phyloP scores from a whole-genome alignment of 192 early-diverging fungal genomes.

The Coemansia sp. region DNA sequence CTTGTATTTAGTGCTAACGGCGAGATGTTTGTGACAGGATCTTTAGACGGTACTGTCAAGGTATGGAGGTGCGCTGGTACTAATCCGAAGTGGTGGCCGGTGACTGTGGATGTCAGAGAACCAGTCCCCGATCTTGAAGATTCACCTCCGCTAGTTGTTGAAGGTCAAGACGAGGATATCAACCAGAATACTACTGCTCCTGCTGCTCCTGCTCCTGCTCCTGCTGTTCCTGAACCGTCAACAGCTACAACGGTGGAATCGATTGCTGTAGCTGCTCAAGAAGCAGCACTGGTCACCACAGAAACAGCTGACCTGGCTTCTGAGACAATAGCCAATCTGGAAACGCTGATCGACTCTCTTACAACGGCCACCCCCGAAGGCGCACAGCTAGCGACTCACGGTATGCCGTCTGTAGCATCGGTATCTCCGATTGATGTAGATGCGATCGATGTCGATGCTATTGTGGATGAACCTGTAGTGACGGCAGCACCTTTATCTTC shows the following conservation, averaged over 20 bases:
- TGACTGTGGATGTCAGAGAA: conserved; percentile 47
- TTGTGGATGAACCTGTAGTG: background rate
- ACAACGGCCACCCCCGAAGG: background rate
- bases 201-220: background rate
- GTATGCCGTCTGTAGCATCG: background rate
- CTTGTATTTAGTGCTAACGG: conserved; percentile 71
- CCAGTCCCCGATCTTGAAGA: conserved; percentile 13
- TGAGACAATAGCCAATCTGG: conserved; percentile 1
- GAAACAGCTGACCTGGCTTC: background rate
- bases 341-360: background rate
- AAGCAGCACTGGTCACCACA: conserved; percentile 1
- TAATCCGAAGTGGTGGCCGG: conserved; percentile 58
- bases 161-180: conserved; percentile 1
- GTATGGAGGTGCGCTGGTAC: conserved; percentile 64
- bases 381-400: too few relatives aligned
- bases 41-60: conserved; percentile 73
- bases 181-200: background rate
- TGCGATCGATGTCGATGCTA: background rate
- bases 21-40: conserved; percentile 67
- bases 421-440: background rate
- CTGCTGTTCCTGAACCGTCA: background rate
- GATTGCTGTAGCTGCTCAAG: background rate
- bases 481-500: conserved; percentile 2
- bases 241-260: background rate
- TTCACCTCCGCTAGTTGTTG: conserved; percentile 11